These are phyloP conservation scores for Coniosporium tulheliwenetii DNA, from an alignment of 2,329 filamentous ascomycete species.

Conservation along the genomic window DNA sequence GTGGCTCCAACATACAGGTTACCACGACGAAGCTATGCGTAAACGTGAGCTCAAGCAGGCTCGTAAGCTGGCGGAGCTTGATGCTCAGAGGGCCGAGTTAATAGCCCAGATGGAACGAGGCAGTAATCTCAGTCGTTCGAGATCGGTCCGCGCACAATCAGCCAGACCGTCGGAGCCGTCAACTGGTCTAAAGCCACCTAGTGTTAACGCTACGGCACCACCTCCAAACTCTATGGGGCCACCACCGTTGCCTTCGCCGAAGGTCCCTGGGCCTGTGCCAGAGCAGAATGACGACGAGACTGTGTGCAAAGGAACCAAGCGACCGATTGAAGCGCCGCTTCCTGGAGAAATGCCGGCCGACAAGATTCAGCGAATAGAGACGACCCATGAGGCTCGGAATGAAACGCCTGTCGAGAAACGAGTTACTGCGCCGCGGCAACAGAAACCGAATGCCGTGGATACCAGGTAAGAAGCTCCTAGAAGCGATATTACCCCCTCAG, in stretches of 20 bases:
- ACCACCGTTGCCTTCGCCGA: slow-evolving; percentile 6
- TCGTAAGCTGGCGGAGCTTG: slow-evolving; percentile 16
- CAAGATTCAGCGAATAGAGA: background rate
- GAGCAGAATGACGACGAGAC: background rate
- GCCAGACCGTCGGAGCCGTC: slow-evolving; percentile 1
- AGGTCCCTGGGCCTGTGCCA: slow-evolving; percentile 7
- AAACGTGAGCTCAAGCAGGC: slow-evolving; percentile 14
- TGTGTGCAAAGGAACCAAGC: background rate
- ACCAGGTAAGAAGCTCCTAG: background rate
- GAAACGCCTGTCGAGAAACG: background rate
- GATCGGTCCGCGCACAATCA: slow-evolving; percentile 6
- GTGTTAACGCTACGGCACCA: slow-evolving; percentile 5
- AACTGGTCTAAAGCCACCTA: slow-evolving; percentile 8
- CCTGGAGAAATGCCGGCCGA: background rate
- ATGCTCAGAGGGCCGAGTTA: slow-evolving; percentile 15
- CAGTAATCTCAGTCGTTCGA: slow-evolving; percentile 8
- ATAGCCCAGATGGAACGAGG: slow-evolving; percentile 15
- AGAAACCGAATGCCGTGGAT: background rate
- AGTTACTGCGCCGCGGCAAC: background rate
- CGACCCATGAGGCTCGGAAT: background rate
- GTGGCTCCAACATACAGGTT: slow-evolving; percentile 24
- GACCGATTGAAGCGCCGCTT: background rate
- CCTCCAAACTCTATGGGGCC: background rate
- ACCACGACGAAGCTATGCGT: slow-evolving; percentile 18
- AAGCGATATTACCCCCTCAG: background rate